Base-by-base conservation (phyloP, 768 basidiomycete species). In the Postia placenta region DNA sequence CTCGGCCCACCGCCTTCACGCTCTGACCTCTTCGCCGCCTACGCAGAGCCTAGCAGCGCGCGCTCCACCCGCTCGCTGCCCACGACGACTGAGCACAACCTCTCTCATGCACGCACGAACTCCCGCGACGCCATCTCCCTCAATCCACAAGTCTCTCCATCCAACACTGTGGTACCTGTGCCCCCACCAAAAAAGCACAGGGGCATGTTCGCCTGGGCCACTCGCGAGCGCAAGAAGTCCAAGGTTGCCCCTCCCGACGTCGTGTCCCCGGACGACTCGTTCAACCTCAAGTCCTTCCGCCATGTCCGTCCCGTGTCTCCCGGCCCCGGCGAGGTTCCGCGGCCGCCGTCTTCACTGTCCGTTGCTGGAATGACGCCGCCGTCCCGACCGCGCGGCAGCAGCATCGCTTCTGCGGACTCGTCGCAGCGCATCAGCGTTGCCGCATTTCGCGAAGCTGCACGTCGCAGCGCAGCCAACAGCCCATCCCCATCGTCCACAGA, bases 361-460 rank as follows among this genome's bases (percentile, higher is more conserved):
- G 20, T 45, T 26, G 17, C 54, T 5, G 39, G 38, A 20, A 28
- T 54, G 14, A 26, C 46, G n/a, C 64, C 69, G 1, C 71, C 78
- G 3, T 66, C 71, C 4, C 76, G 83, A 1, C 76, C 80, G 14
- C 75, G 86, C 56, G 78, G 73, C 19, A 68, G 70, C 38, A 84
- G 83, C 63, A 56, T 72, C 52, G 74, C 76, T 15, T 83, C 83
- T 2, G 81, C 83, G 3, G 83, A 86, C 35, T 70, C 79, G 4
- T 81, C 81, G 1, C 86, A 87, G 53, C 77, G 85, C 46, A 89
- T 90, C 22, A 85, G 85, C 6, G 82, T 90, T 26, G 87, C 85
- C 2, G 87, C 87, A 2, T 90, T 90, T 61, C 78, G 84, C 47
- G 87, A 89, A 69, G 84, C 87, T 48, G 83, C 85, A 3, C 69